Evolutionary conservation across 805 yeast genomes (phyloP).

Genomic region (Peterozyma xylosa): DNA sequence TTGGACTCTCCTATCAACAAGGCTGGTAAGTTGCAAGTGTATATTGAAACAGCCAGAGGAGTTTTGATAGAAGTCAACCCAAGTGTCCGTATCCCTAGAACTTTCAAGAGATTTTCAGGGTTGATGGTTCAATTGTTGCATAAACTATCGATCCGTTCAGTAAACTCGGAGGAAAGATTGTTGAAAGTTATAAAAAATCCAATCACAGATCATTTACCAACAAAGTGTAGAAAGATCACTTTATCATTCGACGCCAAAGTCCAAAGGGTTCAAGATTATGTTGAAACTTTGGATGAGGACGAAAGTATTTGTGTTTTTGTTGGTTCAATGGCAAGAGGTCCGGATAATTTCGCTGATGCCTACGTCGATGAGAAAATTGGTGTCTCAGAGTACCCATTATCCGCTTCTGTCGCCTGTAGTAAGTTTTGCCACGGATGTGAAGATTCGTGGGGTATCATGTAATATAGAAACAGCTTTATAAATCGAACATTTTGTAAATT

Average conservation of each 20-base stretch:
- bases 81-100: slow-evolving; percentile 93
- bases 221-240: slow-evolving; percentile 90
- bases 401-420: slow-evolving; percentile 97
- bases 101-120: slow-evolving; percentile 95
- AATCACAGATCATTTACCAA: slow-evolving; percentile 92
- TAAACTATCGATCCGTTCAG: slow-evolving; percentile 86
- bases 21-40: slow-evolving; percentile 94
- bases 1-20: slow-evolving; percentile 97
- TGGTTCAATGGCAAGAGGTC: slow-evolving; percentile 99
- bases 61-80: slow-evolving; percentile 95
- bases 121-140: slow-evolving; percentile 95
- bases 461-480: slow-evolving; percentile 1
- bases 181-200: slow-evolving; percentile 95
- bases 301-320: slow-evolving; percentile 97
- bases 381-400: slow-evolving; percentile 87
- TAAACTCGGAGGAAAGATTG: slow-evolving; percentile 89
- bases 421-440: slow-evolving; percentile 98
- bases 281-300: slow-evolving; percentile 68
- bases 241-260: slow-evolving; percentile 89
- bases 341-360: slow-evolving; percentile 95
- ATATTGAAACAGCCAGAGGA: slow-evolving; percentile 92
- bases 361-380: slow-evolving; percentile 95
- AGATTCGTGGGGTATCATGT: slow-evolving; percentile 88
- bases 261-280: slow-evolving; percentile 82
- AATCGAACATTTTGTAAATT: neutral